Base-by-base conservation (phyloP, 2,329 filamentous ascomycete genomes). In the Pseudopyrenochaeta lycopersici region DNA sequence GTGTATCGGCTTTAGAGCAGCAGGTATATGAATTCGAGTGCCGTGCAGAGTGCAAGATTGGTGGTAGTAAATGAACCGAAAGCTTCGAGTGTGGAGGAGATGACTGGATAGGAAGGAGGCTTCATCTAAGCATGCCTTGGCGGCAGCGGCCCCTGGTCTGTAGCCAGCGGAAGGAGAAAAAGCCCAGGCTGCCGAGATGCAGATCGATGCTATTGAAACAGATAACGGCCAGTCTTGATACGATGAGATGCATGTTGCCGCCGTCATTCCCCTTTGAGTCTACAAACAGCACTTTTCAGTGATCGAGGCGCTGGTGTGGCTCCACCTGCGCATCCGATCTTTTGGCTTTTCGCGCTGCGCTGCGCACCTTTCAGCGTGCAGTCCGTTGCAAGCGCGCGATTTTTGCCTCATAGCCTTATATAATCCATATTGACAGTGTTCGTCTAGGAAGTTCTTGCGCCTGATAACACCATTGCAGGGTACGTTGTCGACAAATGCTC, bases 81-180 rank as follows among this genome's bases (percentile, higher is more conserved):
- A 70, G 66, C 62, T 68, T 71, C 51, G 53, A 42, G 40, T 48
- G 53, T 64, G 59, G 54, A 56, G 49, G 51, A 48, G 45, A 45
- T 17, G 52, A 62, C 68, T 38, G 45, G 68, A 64, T 56, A 63
- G 72, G 72, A 68, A 74, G 72, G 71, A 68, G 70, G 66, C 58
- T 55, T 57, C 54, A 68, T 62, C 59, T 47, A 63, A 60, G 52
- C 58, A 49, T 42, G 53, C 54, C 70, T 74, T 71, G 70, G 68
- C 60, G 46, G 57, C 55, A 58, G 46, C 52, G 56, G 54, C 35
- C 43, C 43, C 41, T 43, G 15, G 20, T 20, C 11, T 27, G 11
- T 23, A 15, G 32, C 27, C 17, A 29, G 52, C 52, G 53, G 49
- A 50, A 49, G 20, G 27, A 40, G 36, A 35, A 33, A 40, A 54